These are phyloP conservation scores for Zea mays DNA, from an alignment of 176 grass and related monocot species.

Conservation along the genomic window DNA sequence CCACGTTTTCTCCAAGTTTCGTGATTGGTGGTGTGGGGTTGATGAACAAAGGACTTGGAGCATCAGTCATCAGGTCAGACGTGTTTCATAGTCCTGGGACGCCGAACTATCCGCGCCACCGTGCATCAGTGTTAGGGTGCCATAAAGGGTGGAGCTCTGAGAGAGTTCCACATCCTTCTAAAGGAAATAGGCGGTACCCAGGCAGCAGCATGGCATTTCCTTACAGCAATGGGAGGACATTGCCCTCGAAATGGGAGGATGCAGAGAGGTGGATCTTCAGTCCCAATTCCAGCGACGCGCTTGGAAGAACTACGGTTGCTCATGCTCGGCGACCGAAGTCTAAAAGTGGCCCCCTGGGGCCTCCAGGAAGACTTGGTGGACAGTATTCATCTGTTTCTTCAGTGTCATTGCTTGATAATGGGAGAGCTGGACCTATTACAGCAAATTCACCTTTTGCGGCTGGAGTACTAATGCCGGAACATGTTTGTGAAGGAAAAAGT, in stretches of 20 bases:
- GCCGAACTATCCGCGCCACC: constrained; percentile 48
- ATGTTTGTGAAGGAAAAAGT: constrained; percentile 33
- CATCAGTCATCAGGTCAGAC: constrained; percentile 55
- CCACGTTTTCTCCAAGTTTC: constrained; percentile 53
- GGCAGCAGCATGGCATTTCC: constrained; percentile 58
- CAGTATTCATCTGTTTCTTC: constrained; percentile 61
- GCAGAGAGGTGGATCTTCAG: constrained; percentile 98
- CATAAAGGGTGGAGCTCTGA: constrained; percentile 94
- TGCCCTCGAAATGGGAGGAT: constrained; percentile 99
- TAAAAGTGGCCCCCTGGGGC: constrained; percentile 86
- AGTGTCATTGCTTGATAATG: constrained; percentile 52
- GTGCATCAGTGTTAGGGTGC: constrained; percentile 35
- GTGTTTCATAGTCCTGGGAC: constrained; percentile 79
- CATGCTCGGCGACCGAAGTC: constrained; percentile 64
- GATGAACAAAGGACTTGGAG: constrained; percentile 66
- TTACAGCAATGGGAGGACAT: constrained; percentile 68
- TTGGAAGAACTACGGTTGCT: constrained; percentile 42
- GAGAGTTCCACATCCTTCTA: constrained; percentile 63
- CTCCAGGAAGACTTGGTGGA: constrained; percentile 49
- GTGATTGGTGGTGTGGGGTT: constrained; percentile 50
- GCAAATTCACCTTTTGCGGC: constrained; percentile 74
- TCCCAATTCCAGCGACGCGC: constrained; percentile 60
- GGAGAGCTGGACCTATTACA: constrained; percentile 49
- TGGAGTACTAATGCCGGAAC: constrained; percentile 72
- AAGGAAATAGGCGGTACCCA: constrained; percentile 53